Conservation (phyloP, 352 stramenopile species). For the Blastocystis sp. region DNA sequence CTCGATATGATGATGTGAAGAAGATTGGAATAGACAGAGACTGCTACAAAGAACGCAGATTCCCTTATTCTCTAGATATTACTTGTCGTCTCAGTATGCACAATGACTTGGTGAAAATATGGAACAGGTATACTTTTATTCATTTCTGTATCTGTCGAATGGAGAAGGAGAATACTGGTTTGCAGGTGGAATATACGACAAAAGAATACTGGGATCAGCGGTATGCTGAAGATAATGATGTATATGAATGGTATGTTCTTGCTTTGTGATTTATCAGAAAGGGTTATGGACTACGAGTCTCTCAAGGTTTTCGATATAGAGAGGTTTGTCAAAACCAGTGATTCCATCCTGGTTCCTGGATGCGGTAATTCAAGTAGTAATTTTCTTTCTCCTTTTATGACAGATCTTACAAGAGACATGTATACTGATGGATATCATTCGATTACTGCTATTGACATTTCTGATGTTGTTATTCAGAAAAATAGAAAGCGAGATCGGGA, state of each 20-base stretch:
- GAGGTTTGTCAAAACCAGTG: conserved; percentile 4
- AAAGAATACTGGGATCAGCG: conserved; percentile 35
- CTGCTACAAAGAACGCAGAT: not conserved
- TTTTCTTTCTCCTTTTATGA: not conserved
- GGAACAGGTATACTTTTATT: not conserved
- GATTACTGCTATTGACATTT: conserved; percentile 41
- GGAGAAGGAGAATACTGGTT: not conserved
- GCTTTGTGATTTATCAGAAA: not conserved
- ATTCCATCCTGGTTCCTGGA: conserved; percentile 5
- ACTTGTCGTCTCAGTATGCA: not conserved
- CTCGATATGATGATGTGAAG: conserved; percentile 10
- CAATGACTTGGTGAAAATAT: not conserved
- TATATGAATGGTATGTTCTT: conserved; percentile 14
- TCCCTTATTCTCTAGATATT: not conserved
- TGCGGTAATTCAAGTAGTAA: not conserved
- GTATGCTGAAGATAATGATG: not conserved
- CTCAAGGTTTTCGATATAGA: conserved; percentile 37
- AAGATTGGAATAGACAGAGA: conserved; percentile 21
- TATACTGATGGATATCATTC: conserved; percentile 12
- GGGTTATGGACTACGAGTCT: conserved; percentile 4
- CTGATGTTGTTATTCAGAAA: conserved; percentile 28
- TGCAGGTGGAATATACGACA: not conserved
- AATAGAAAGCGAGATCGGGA: not conserved
- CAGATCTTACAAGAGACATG: conserved; percentile 29
- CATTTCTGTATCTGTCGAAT: not conserved